Conservation (phyloP, 306 rosid species). For the Glycine tomentella region DNA sequence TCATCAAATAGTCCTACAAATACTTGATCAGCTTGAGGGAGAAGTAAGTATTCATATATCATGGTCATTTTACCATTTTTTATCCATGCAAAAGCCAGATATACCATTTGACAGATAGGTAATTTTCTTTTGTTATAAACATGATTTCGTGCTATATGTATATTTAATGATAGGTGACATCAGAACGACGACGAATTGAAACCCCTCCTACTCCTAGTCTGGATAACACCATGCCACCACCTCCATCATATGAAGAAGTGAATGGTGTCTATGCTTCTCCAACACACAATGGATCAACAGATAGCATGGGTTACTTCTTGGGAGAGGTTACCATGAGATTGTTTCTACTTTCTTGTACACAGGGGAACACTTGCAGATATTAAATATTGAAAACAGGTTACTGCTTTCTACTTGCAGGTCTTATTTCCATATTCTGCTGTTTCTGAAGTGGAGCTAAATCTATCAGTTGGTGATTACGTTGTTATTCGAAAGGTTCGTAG, state of each 20-base stretch:
- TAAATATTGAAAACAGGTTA: slow-evolving; percentile 22
- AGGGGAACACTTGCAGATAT: not conserved
- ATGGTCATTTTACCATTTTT: slow-evolving; percentile 26
- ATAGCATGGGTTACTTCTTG: slow-evolving; percentile 80
- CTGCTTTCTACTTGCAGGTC: slow-evolving; percentile 61
- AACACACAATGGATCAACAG: slow-evolving; percentile 71
- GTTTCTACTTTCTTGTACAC: slow-evolving; percentile 15
- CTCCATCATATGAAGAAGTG: slow-evolving; percentile 88
- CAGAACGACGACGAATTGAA: slow-evolving; percentile 90
- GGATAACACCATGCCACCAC: slow-evolving; percentile 80
- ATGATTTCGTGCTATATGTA: slow-evolving; percentile 37
- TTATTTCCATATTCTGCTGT: slow-evolving; percentile 80
- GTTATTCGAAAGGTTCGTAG: slow-evolving; percentile 84
- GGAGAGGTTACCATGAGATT: slow-evolving; percentile 77
- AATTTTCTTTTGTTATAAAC: slow-evolving; percentile 37
- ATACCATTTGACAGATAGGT: slow-evolving; percentile 8
- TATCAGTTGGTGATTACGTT: slow-evolving; percentile 83
- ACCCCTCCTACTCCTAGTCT: slow-evolving; percentile 80
- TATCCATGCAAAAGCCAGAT: slow-evolving; percentile 11
- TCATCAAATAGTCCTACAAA: slow-evolving; percentile 86
- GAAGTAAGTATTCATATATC: slow-evolving; percentile 61
- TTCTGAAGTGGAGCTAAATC: slow-evolving; percentile 86
- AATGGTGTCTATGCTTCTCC: slow-evolving; percentile 83
- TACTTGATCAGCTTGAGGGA: slow-evolving; percentile 95
- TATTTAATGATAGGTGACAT: slow-evolving; percentile 69